Base-by-base conservation (phyloP, 2,329 filamentous ascomycete species). In the Diaporthe ilicicola region DNA sequence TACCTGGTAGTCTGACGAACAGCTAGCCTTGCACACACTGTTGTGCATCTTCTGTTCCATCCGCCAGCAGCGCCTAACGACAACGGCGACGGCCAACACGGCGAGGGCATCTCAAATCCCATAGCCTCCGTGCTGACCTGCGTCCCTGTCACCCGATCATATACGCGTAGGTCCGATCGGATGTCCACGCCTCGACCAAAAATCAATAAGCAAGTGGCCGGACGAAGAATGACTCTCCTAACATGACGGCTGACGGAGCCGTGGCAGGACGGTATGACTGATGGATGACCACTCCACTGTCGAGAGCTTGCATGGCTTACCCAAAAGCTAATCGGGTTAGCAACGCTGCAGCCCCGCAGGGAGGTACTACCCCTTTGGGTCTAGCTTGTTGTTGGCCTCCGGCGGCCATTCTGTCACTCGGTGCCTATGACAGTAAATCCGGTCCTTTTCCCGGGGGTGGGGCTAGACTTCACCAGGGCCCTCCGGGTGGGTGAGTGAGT, bases 1-100 rank as follows among this genome's bases (percentile, higher is more conserved):
- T 62, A 32, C 56, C 56, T 62, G 56, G 56, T 39, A 62, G 56
- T 34, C 56, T 48, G 56, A 62, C 56, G 27, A 39, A 62, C 39
- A 22, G 12, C 27, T 46, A 48, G 42, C 39, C 9, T 34, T 17
- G 10, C 42, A 17, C 42, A 17, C 27, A 19, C 56, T 46, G 56
- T 62, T 15, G 39, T 62, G 56, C 39, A 22, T 62, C 39, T 44
- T 46, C 19, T 48, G 42, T 22, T 5, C 13, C 24, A 32, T 19
- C 29, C 29, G 17, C 51, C 51, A 37, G 19, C 29, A 54, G 32
- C 29, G 29, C 17, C 55, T 4, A 32, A n/a, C n/a, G n/a, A n/a
- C 6, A 4, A 22, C 3, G 56, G n/a, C 39, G 27, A 46, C 17
- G 17, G 42, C 39, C 1, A 32, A 12, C n/a, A 46, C 39, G 7